A percentile compares a stretch with the other conserved stretches of the same genome.
These are phyloP conservation scores for Spiromastix sp. DNA, from an alignment of 2,329 filamentous ascomycete species.

Conservation along the genomic window DNA sequence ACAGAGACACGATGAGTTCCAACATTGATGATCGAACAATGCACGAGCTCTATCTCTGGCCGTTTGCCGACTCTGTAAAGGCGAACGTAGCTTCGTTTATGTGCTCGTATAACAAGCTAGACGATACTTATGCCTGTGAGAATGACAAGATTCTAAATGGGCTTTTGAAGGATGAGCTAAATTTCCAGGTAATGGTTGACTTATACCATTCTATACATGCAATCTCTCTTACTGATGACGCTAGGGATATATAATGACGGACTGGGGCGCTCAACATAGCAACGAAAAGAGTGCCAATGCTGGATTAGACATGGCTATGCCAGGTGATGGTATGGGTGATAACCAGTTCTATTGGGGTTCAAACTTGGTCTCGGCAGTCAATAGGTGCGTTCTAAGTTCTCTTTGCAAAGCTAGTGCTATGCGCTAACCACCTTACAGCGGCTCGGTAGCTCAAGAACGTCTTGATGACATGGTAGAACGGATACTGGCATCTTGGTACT, in stretches of 20 bases:
- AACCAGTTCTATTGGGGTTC: constrained; percentile 13
- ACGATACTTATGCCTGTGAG: constrained; percentile 39
- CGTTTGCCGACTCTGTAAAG: constrained; percentile 60
- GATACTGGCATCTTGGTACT: constrained; percentile 39
- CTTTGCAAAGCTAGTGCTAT: too few species aligned
- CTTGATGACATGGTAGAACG: constrained; percentile 11
- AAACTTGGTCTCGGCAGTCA: constrained; percentile 35
- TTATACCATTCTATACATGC: neutral
- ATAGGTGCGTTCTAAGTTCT: constrained; percentile 47
- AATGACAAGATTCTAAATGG: constrained; percentile 36
- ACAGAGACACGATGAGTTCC: constrained; percentile 32
- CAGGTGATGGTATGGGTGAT: constrained; percentile 20
- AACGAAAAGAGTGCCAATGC: constrained; percentile 29
- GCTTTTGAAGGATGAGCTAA: constrained; percentile 40
- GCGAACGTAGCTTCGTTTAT: constrained; percentile 49
- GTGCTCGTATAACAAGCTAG: constrained; percentile 37
- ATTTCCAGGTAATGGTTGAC: constrained; percentile 28
- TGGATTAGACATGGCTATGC: constrained; percentile 38
- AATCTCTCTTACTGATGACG: neutral
- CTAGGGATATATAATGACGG: constrained; percentile 37
- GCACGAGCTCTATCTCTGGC: constrained; percentile 69
- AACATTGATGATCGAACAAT: constrained; percentile 64
- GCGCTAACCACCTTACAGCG: too few species aligned
- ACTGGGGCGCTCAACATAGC: constrained; percentile 34
- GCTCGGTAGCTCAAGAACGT: constrained; percentile 1